Conservation (phyloP, 2,329 filamentous ascomycete species). For the Cercospora sp. region DNA sequence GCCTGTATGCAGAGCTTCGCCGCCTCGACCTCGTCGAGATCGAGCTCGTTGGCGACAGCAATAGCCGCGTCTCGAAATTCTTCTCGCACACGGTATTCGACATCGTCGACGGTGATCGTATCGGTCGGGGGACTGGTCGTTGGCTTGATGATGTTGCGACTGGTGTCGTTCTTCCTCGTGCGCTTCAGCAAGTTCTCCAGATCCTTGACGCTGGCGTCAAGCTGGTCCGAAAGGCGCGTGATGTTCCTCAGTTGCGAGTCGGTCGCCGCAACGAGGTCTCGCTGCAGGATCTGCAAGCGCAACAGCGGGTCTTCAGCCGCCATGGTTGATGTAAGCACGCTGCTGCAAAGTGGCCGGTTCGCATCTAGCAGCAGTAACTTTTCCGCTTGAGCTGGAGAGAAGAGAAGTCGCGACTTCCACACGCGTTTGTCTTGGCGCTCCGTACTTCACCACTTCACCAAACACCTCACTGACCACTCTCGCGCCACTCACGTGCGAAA, state of each 20-base stretch:
- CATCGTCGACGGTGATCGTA: conserved; percentile 70
- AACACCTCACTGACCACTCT: not conserved
- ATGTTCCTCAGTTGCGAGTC: conserved; percentile 70
- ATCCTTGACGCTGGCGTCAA: conserved; percentile 66
- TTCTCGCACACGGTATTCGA: conserved; percentile 78
- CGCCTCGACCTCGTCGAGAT: conserved; percentile 86
- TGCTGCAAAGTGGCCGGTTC: not conserved
- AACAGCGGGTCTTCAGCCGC: conserved; percentile 65
- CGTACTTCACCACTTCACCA: not conserved
- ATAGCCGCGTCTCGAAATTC: conserved; percentile 82
- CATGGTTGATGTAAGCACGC: conserved; percentile 8
- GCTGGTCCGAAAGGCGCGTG: conserved; percentile 65
- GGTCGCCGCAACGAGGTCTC: conserved; percentile 75
- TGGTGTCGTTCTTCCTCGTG: conserved; percentile 70
- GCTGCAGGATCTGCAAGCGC: conserved; percentile 79
- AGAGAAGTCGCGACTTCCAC: not conserved
- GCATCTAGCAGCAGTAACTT: not conserved
- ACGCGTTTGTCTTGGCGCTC: too few relatives aligned
- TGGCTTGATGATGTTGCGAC: conserved; percentile 71
- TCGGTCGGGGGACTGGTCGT: conserved; percentile 50
- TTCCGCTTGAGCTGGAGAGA: not conserved
- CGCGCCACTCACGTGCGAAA: not conserved
- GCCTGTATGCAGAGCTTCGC: conserved; percentile 70
- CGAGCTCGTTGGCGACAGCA: conserved; percentile 80
- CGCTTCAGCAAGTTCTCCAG: conserved; percentile 75